Evolutionary conservation across 164 flowering plant genomes (phyloP).

Genomic region (Kalanchoe fedtschenkoi): DNA sequence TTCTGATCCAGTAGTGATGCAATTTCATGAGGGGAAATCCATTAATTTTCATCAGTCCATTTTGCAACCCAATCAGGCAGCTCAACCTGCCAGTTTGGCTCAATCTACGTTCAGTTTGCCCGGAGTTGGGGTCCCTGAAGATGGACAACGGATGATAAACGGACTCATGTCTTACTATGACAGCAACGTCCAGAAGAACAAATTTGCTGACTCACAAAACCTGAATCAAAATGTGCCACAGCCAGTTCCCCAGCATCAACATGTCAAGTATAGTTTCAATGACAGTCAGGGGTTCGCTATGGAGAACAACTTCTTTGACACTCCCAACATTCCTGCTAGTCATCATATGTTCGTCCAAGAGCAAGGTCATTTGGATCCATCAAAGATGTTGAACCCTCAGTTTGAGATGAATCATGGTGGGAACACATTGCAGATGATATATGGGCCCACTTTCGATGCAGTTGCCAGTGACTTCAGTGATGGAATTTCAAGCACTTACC

Average conservation of each 20-base stretch:
- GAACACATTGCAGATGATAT: no score
- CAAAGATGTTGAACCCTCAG: no score
- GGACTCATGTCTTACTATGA: slow-evolving; percentile 6
- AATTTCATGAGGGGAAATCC: neutral
- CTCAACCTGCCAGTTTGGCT: neutral
- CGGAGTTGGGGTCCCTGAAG: slow-evolving; percentile 5
- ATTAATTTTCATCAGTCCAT: neutral
- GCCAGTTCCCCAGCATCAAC: neutral
- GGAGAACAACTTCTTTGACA: slow-evolving; percentile 2
- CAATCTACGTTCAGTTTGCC: neutral
- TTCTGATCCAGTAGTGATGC: neutral
- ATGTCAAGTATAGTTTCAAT: slow-evolving; percentile 1
- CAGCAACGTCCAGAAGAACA: neutral
- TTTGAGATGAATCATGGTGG: no score
- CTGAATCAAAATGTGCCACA: neutral
- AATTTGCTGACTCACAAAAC: neutral
- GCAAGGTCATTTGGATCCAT: slow-evolving; percentile 5
- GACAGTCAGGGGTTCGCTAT: neutral
- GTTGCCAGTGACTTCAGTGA: neutral
- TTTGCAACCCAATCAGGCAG: slow-evolving; percentile 6
- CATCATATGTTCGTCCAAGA: neutral
- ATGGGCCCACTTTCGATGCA: neutral
- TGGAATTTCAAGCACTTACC: neutral
- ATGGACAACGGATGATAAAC: slow-evolving; percentile 9
- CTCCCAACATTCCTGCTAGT: neutral